Base-by-base conservation (phyloP, 2,329 filamentous ascomycete genomes). In the Venturia effusa region DNA sequence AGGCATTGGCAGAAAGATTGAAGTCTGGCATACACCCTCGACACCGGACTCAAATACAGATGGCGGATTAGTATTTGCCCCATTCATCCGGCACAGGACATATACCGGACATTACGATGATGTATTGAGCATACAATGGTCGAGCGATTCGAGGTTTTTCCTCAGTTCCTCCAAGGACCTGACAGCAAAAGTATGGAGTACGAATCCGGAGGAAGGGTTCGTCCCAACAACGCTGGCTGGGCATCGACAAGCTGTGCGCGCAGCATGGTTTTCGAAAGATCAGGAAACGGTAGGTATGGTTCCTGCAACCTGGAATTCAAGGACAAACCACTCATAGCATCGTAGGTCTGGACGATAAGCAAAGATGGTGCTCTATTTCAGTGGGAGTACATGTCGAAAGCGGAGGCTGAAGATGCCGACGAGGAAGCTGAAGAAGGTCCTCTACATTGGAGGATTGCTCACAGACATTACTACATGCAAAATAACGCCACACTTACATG, bases 341-440 rank as follows among this genome's bases (percentile, higher is more conserved):
- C 15, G 17, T 68, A 80, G 60, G 96, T 99, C 63, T 99, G 94
- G 74, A 97, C 94, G 0, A 86, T 96, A 67, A 97, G 93, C 76
- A 95, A 95, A 74, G 95, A 99, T 74, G 95, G 94, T n/a, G 92
- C 94, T 2, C 83, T 97, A 0, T 97, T 97, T 71, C 84, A 89
- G 67, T 99, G 94, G 94, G 87, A 90, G 72, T 99, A 94, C 75
- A 83, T 85, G 64, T 72, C 83, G 64, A 80, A 85, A 71, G 79
- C 84, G 71, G 77, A 84, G 76, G 74, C 80, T 71, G 74, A 82
- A 64, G 74, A 78, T 19, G 79, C 81, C 71, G 74, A 82, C 64
- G 75, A 79, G 19, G 73, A 74, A 6, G 79, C 81, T 48, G 75
- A 74, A 45, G 80, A 81, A 32, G 80, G 84, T 37, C 82, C 85